phyloP scores from a whole-genome alignment of 176 grass and related monocot genomes.

The Dendrocalamus sinicus region DNA sequence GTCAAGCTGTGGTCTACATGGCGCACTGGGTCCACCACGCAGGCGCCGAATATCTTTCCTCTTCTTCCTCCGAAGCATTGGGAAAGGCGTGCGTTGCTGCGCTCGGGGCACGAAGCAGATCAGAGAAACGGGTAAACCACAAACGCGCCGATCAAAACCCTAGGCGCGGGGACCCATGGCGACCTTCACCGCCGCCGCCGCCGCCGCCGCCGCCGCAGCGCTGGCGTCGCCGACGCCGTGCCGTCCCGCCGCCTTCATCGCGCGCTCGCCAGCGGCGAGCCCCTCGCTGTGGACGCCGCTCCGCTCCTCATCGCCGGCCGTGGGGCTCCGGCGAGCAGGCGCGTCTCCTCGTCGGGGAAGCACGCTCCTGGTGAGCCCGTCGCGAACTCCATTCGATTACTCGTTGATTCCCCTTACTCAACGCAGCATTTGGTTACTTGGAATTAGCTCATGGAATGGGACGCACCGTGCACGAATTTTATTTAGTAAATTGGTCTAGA shows the following conservation, averaged over 20 bases:
- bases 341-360: neutral
- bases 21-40: neutral
- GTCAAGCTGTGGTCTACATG: neutral
- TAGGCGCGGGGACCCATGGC: slow-evolving; percentile 41
- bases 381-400: neutral
- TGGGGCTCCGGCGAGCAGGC: slow-evolving; percentile 24
- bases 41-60: neutral
- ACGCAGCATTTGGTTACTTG: neutral
- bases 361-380: slow-evolving; percentile 32
- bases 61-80: slow-evolving; percentile 1
- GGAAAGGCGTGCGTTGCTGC: too few relatives aligned
- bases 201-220: neutral
- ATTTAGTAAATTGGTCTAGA: neutral
- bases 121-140: slow-evolving; percentile 27
- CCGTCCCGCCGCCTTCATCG: neutral
- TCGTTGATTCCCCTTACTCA: neutral
- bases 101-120: slow-evolving; percentile 18
- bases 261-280: slow-evolving; percentile 10
- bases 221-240: slow-evolving; percentile 25
- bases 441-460: neutral
- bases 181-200: slow-evolving; percentile 6
- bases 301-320: slow-evolving; percentile 18
- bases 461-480: neutral
- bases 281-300: slow-evolving; percentile 24
- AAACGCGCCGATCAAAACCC: slow-evolving; percentile 36